Base-by-base conservation (phyloP, 768 basidiomycete genomes). In the Strobilomyces echinocephalus region DNA sequence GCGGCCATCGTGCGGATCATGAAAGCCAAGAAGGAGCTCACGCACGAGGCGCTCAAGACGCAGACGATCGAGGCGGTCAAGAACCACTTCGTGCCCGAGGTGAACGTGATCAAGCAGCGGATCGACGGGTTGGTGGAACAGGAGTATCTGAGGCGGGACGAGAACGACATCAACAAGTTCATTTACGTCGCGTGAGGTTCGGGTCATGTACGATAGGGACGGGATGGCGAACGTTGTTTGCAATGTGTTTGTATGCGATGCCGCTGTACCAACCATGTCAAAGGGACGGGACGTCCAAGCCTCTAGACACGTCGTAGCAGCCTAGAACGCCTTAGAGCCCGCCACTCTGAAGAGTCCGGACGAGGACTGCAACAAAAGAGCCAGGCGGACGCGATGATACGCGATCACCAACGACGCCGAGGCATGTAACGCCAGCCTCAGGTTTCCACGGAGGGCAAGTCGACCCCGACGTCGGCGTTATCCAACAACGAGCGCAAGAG, bases 1-100 rank as follows among this genome's bases (percentile, higher is more conserved):
- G 94, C 94, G 1, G 95, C 95, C 20, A 95, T 99, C 61, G 95
- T 99, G 33, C 85, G 97, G 7, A 84, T 95, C 63, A 95, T 98
- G 93, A 98, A 98, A 69, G 85, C 83, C 3, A 81, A 83, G 61
- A 98, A 95, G 73, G 87, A 88, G 70, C 75, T 95, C 71, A 76
- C 74, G 24, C 84, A 91, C 62, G 83, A 88, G 60, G 78, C 87
- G 59, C 78, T 98, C 62, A 87, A 91, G 70, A 80, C 83, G 46
- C 84, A 85, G 58, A 90, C 91, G 10, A 84, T 97, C 53, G 85
- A 90, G 18, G 87, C 92, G 21, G 91, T 98, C 45, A 88, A 87
- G 70, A 84, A 75, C 38, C 88, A 95, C 62, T 98, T 97, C 69
- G 79, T 82, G 51, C 95, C 95, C 42, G 83, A 87, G 55, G 87